Evolutionary conservation across 495 filamentous ascomycete genomes (phyloP).

Genomic region (Penicillium paxilli): DNA sequence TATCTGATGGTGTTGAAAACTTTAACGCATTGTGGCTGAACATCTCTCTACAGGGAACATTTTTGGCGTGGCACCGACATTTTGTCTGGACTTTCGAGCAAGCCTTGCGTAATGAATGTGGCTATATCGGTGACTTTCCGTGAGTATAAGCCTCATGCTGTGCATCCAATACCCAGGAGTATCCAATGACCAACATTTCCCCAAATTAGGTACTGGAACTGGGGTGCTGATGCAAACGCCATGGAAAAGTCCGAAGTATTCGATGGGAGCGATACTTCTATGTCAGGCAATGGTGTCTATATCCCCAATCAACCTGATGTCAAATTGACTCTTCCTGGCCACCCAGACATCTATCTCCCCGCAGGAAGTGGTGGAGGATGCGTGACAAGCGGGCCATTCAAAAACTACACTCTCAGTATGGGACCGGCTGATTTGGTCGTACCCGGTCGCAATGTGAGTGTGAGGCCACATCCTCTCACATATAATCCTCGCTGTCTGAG

Average conservation of each 20-base stretch:
- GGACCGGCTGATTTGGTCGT: slow-evolving; percentile 47
- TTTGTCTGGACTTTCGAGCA: slow-evolving; percentile 65
- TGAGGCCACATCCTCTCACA: slow-evolving; percentile 23
- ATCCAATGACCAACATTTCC: not conserved
- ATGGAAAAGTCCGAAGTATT: slow-evolving; percentile 63
- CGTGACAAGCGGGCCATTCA: slow-evolving; percentile 60
- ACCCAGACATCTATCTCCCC: slow-evolving; percentile 32
- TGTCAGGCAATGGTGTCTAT: slow-evolving; percentile 61
- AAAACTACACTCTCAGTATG: slow-evolving; percentile 46
- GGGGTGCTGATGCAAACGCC: slow-evolving; percentile 49
- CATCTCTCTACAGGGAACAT: slow-evolving; percentile 51
- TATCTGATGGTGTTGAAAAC: too few relatives aligned
- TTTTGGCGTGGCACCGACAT: slow-evolving; percentile 72
- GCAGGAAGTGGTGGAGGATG: slow-evolving; percentile 65
- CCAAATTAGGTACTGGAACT: slow-evolving; percentile 60
- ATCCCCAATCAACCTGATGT: slow-evolving; percentile 35
- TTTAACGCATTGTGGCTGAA: too few relatives aligned
- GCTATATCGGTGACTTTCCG: slow-evolving; percentile 56
- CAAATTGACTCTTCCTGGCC: slow-evolving; percentile 10
- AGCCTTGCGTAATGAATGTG: slow-evolving; percentile 68
- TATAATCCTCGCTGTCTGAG: slow-evolving; percentile 67
- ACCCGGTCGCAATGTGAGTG: slow-evolving; percentile 18
- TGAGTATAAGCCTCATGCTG: slow-evolving; percentile 6
- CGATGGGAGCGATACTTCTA: slow-evolving; percentile 58
- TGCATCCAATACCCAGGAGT: not conserved